A percentile compares a stretch with the other conserved stretches of the same genome.
These are phyloP conservation scores for Wickerhamiella lipophila DNA, from an alignment of 805 yeast species.

Conservation along the genomic window DNA sequence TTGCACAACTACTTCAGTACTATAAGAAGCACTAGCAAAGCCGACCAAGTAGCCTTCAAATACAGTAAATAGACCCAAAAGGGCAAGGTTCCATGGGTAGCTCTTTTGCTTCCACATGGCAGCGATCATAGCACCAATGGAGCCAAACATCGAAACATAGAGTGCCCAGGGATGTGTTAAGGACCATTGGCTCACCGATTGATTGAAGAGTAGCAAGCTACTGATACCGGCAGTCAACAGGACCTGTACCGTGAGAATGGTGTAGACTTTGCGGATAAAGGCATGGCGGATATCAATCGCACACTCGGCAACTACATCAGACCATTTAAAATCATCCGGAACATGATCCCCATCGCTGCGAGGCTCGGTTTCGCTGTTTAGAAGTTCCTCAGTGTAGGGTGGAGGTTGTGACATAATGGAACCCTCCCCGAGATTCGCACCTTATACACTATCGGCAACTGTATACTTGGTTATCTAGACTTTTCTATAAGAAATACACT, in stretches of 20 bases:
- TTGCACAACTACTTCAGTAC: constrained; percentile 51
- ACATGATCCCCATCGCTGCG: constrained; percentile 19
- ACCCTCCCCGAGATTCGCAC: background rate
- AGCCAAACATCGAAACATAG: constrained; percentile 42
- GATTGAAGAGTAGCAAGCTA: constrained; percentile 35
- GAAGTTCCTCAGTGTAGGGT: constrained; percentile 10
- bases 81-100: constrained; percentile 53
- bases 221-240: constrained; percentile 49
- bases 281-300: constrained; percentile 61
- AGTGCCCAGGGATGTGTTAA: constrained; percentile 46
- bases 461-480: too few species aligned
- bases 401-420: constrained; percentile 9
- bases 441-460: background rate
- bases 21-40: constrained; percentile 47
- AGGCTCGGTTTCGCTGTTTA: constrained; percentile 7
- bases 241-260: constrained; percentile 54
- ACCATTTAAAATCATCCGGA: constrained; percentile 65
- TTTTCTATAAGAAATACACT: too few species aligned
- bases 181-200: constrained; percentile 41
- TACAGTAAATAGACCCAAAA: constrained; percentile 55
- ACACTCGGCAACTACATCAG: constrained; percentile 65
- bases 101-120: constrained; percentile 49
- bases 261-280: constrained; percentile 68
- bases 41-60: constrained; percentile 67
- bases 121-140: constrained; percentile 53